A percentile compares a stretch with the other conserved stretches of the same genome.
These are phyloP conservation scores for Pezicula carpinea DNA, from an alignment of 2,329 filamentous ascomycete species.

Conservation along the genomic window DNA sequence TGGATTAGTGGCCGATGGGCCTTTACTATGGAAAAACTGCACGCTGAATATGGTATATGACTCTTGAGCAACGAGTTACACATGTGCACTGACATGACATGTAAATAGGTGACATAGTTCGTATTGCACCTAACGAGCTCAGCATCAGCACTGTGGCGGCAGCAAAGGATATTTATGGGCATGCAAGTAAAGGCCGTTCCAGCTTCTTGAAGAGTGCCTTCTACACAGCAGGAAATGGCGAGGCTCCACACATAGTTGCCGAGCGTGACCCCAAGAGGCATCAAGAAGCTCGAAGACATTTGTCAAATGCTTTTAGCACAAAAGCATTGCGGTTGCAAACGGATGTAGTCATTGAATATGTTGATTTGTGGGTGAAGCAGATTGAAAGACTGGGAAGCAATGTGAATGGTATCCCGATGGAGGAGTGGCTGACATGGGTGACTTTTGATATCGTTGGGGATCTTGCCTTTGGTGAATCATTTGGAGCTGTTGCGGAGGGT, in stretches of 20 bases:
- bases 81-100: not conserved
- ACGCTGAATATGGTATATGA: not conserved
- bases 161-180: not conserved
- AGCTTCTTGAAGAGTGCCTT: not conserved
- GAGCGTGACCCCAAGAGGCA: conserved; percentile 9
- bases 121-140: conserved; percentile 11
- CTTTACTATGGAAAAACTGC: not conserved
- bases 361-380: conserved; percentile 1
- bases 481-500: conserved; percentile 26
- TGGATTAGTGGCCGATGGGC: not conserved
- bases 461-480: conserved; percentile 37
- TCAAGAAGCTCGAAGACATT: conserved; percentile 16
- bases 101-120: conserved; percentile 7
- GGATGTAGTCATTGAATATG: conserved; percentile 17
- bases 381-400: not conserved
- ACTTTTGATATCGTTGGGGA: conserved; percentile 36
- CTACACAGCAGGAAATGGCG: not conserved
- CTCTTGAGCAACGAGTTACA: not conserved
- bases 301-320: conserved; percentile 24
- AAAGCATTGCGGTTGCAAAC: conserved; percentile 26
- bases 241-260: conserved; percentile 2
- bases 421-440: conserved; percentile 29
- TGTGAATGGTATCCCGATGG: conserved; percentile 14
- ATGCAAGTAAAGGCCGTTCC: not conserved
- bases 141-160: conserved; percentile 9